Evolutionary conservation across 306 rosid genomes (phyloP).

Genomic region (Hippophae tibetana): DNA sequence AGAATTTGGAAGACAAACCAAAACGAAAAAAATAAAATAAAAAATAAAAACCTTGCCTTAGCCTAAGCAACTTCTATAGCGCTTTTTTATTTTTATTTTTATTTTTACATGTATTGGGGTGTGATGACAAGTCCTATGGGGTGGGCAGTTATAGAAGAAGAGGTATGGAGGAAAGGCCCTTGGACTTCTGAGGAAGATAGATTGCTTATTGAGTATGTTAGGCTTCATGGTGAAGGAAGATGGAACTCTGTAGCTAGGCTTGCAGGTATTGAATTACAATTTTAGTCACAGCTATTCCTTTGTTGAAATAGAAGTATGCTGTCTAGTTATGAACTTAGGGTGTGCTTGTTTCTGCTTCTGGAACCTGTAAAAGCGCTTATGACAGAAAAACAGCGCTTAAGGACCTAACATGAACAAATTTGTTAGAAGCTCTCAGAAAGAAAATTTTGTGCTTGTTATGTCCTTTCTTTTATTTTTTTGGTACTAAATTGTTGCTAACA

Average conservation of each 20-base stretch:
- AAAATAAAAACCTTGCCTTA: not conserved
- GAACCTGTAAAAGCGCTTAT: no score
- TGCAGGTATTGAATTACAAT: slow-evolving; percentile 39
- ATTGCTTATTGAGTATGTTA: slow-evolving; percentile 73
- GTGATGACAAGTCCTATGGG: slow-evolving; percentile 48
- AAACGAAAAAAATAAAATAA: not conserved
- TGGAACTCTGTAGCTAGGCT: slow-evolving; percentile 94
- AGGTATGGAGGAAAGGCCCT: slow-evolving; percentile 94
- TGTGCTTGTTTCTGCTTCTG: no score
- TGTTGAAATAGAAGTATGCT: no score
- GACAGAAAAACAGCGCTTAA: no score
- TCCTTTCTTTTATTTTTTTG: no score
- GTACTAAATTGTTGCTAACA: no score
- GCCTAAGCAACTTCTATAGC: not conserved
- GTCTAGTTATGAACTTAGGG: no score
- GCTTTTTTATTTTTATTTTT: not conserved
- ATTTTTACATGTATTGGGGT: slow-evolving; percentile 40
- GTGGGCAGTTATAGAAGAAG: slow-evolving; percentile 60
- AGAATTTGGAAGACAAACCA: slow-evolving; percentile 30
- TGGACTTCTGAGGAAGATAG: slow-evolving; percentile 95
- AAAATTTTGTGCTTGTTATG: no score
- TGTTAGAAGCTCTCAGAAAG: no score
- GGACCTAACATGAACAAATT: no score
- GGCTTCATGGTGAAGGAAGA: slow-evolving; percentile 88
- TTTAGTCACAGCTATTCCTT: no score